Base-by-base conservation (phyloP, 2,329 filamentous ascomycete genomes). In the Talaromyces sp. region DNA sequence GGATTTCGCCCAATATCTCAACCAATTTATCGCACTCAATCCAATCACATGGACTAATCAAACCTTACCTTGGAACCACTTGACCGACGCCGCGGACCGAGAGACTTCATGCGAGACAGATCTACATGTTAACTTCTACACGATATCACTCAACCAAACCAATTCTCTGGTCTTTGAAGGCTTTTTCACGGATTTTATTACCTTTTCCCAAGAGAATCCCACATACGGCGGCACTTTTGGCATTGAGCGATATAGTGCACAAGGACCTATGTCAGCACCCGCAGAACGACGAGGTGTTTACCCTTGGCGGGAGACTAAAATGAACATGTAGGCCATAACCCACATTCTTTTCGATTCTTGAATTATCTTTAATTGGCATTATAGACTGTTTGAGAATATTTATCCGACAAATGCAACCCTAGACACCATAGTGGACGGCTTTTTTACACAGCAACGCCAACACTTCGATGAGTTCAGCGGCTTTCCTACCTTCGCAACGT, bases 401-500 rank as follows among this genome's bases (percentile, higher is more conserved):
- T 60, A 60, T 29, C 49, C 49, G 8, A 29, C 58, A 13, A 51
- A 60, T n/a, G 21, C 46, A 13, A 56, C 58, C 8, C 19, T 57
- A 19, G 58, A 60, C 31, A 50, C 26, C 50, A 57, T 55, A 46
- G 46, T 41, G 32, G 43, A 56, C 54, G 58, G 46, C 5, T 60
- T 57, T 32, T 56, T 43, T 17, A 57, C 54, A 3, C 58, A 60
- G 27, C 49, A 60, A 46, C 58, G 58, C 1, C 54, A 60, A 31
- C 58, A 60, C 41, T 60, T 60, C 27, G 41, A 60, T 26, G 58
- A 60, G 31, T 57, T 60, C 19, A 61, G 59, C 10, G 59, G 59
- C 9, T 54, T 58, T 29, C 19, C 27, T 17, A 29, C 50, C 5
- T 50, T 61, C n/a, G 59, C 55, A 8, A 63, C 70, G 0, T 73